Evolutionary conservation across 1,284 basidiomycete genomes (phyloP), one percentile per base, ranked within the genome.

Genomic region (Ceratobasidium sp.): DNA sequence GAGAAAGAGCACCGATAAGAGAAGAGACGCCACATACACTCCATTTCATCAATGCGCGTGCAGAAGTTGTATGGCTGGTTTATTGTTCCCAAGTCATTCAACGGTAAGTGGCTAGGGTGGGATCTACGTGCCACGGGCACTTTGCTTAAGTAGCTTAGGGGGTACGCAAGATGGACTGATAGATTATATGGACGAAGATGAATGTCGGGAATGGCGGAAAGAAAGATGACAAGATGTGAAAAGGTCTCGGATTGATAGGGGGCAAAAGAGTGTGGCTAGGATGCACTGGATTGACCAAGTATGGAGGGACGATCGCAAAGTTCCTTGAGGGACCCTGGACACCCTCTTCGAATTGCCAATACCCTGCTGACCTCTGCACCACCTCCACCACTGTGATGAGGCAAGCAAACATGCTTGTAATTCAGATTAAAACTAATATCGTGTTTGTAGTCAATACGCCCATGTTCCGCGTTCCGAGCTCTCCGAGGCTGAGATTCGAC

Each of bases 391-490:
- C 43, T n/a, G 37, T 22, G 22, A 73, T 73, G 70, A 73, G 70
- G 70, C 44, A 52, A 54, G 70, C 37, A 51, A 62, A 25, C 11
- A 7, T 34, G n/a, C 29, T 49, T 19, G 37, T 11, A 34, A 25
- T 40, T 44, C 43, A 44, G n/a, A 11, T 7, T 34, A 49, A 59
- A 29, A 61, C 70, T 73, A 62, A 73, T 40, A 9, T 9, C 3
- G 19, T 29, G 8, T 61, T 77, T 75, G 19, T 78, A 98, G 96
- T 88, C 96, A 98, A 90, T 98, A 97, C 88, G 93, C 95, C 79
- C 95, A 98, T 84, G 92, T 96, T 77, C 95, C 96, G 77, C 98
- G 97, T 84, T 99, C 97, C 54, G 98, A 99, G 86, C 90, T 99
- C 77, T 96, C 98, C 83, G 98, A 99, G 85, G 93, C 93, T 17